A percentile compares a stretch with the other conserved stretches of the same genome.
Conservation (phyloP, 2,329 filamentous ascomycete genomes). For the Botryotinia convoluta region DNA sequence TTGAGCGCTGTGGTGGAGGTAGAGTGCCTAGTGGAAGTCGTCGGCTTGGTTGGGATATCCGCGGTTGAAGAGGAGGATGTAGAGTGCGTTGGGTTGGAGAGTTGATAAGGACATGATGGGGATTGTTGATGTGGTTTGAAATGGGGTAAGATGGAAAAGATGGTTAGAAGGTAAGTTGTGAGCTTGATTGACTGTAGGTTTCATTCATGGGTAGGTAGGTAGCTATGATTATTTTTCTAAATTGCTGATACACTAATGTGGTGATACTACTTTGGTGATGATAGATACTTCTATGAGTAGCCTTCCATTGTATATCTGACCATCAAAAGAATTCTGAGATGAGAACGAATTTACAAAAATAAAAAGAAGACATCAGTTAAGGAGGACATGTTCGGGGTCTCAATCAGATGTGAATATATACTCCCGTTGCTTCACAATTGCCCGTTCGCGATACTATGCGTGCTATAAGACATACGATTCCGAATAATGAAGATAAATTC, state of each 20-base stretch:
- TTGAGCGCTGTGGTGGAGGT: neutral
- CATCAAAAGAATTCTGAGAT: too few relatives aligned
- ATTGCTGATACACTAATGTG: neutral
- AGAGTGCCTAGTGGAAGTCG: neutral
- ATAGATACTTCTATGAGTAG: neutral
- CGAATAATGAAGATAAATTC: too few relatives aligned
- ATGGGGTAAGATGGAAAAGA: neutral
- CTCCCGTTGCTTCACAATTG: too few relatives aligned
- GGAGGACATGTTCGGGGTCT: too few relatives aligned
- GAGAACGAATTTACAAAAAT: neutral
- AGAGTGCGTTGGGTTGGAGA: neutral
- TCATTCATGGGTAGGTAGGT: neutral
- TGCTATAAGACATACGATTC: too few relatives aligned
- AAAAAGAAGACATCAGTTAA: too few relatives aligned
- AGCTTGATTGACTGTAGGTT: neutral
- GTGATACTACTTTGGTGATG: neutral
- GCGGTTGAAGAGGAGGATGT: neutral
- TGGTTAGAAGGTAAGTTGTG: neutral
- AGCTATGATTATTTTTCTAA: neutral
- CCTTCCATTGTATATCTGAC: neutral
- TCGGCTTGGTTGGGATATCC: neutral
- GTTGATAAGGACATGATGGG: neutral
- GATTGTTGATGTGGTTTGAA: neutral
- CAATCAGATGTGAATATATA: too few relatives aligned
- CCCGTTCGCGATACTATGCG: too few relatives aligned